Evolutionary conservation across 768 basidiomycete genomes (phyloP).

Genomic region (Rhizopogon roseolus): DNA sequence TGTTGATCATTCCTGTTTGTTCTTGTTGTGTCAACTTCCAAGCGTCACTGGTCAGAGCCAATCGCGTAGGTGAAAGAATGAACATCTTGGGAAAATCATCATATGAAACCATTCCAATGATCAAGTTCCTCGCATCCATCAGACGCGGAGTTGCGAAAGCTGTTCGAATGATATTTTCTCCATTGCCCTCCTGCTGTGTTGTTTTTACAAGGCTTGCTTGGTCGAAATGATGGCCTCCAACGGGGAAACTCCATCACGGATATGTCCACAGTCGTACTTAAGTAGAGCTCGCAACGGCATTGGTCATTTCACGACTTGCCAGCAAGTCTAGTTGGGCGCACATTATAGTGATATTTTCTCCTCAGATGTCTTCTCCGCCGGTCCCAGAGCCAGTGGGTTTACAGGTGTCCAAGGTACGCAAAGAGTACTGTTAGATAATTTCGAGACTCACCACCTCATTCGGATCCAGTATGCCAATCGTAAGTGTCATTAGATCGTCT

Average conservation of each 20-base stretch:
- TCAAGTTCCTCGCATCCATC: no score
- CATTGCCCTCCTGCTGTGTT: no score
- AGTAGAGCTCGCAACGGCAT: neutral
- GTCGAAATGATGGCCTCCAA: neutral
- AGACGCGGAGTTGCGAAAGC: no score
- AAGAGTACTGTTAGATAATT: neutral
- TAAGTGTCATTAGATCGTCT: neutral
- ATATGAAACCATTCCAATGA: no score
- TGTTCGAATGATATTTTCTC: no score
- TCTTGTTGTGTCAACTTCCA: no score
- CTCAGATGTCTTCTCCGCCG: neutral
- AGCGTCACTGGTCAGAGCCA: no score
- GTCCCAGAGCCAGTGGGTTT: slow-evolving; percentile 5
- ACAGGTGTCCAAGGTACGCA: slow-evolving; percentile 10
- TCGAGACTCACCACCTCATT: neutral
- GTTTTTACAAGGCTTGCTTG: neutral
- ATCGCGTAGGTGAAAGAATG: no score
- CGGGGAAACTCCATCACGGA: neutral
- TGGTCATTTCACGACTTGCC: neutral
- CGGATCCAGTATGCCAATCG: slow-evolving; percentile 10
- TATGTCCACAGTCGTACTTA: neutral
- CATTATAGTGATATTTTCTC: neutral
- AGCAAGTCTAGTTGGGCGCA: neutral
- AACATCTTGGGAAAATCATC: no score
- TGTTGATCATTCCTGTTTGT: no score